Evolutionary conservation across 208 protist genomes (phyloP).

Genomic region (Angomonas deanei): DNA sequence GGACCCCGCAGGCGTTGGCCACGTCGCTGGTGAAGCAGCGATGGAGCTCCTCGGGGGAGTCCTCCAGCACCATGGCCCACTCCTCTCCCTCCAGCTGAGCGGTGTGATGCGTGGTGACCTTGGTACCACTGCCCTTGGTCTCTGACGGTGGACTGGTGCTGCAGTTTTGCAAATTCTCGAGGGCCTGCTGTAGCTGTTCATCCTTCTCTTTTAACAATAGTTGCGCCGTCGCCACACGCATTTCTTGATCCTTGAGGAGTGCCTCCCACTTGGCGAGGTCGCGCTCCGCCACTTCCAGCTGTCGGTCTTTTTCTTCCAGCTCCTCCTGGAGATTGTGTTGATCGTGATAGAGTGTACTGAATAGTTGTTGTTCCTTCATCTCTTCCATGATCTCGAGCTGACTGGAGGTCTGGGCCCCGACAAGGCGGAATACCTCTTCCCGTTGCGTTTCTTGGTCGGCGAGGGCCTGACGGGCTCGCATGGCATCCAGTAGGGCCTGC

Average conservation of each 20-base stretch:
- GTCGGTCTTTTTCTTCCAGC: conserved; percentile 1
- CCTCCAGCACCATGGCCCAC: conserved; percentile 33
- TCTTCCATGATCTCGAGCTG: conserved; percentile 10
- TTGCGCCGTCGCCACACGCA: background rate
- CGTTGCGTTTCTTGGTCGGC: background rate
- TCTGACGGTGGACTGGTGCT: background rate
- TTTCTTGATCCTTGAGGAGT: background rate
- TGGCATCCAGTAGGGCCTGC: conserved; percentile 1
- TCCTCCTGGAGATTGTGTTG: background rate
- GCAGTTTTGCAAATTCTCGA: conserved; percentile 1
- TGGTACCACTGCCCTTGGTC: background rate
- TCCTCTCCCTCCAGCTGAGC: conserved; percentile 15
- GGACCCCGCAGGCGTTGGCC: conserved; percentile 21
- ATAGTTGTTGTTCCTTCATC: background rate
- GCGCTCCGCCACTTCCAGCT: background rate
- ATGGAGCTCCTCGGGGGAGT: conserved; percentile 28
- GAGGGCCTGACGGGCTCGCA: conserved; percentile 1
- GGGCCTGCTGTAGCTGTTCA: conserved; percentile 2
- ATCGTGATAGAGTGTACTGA: background rate
- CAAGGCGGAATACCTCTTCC: conserved; percentile 1
- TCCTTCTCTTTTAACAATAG: conserved; percentile 1
- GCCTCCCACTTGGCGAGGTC: background rate
- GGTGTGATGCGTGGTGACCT: background rate
- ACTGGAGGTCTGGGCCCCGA: conserved; percentile 1
- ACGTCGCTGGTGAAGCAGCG: conserved; percentile 23